Conservation (phyloP, 1,284 basidiomycete species). For the Chalciporus sp. region DNA sequence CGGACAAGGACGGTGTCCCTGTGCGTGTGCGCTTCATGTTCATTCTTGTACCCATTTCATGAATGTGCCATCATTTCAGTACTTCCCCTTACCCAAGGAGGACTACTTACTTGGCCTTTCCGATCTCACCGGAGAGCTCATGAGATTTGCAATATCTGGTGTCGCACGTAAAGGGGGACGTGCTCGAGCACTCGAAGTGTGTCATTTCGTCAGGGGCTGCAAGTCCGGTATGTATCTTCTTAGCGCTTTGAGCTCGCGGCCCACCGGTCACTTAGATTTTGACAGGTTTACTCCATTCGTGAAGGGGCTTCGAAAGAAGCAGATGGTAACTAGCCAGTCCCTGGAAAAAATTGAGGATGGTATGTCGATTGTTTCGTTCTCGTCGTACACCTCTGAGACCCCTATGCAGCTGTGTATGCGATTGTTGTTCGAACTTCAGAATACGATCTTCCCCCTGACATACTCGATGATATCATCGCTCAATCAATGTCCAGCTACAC, state of each 20-base stretch:
- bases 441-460: slow-evolving; percentile 65
- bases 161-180: slow-evolving; percentile 73
- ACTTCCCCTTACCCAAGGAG: slow-evolving; percentile 67
- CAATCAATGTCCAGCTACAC: slow-evolving; percentile 44
- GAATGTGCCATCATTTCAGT: slow-evolving; percentile 42
- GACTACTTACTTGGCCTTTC: slow-evolving; percentile 94
- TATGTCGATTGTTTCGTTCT: slow-evolving; percentile 32
- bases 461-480: slow-evolving; percentile 66
- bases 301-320: slow-evolving; percentile 83
- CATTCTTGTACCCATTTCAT: slow-evolving; percentile 5
- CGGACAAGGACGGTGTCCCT: slow-evolving; percentile 56
- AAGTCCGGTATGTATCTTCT: slow-evolving; percentile 61
- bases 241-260: not conserved
- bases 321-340: slow-evolving; percentile 81
- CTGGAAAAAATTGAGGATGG: slow-evolving; percentile 95
- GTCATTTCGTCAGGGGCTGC: slow-evolving; percentile 79
- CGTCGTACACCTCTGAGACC: slow-evolving; percentile 4
- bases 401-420: slow-evolving; percentile 62
- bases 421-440: slow-evolving; percentile 71
- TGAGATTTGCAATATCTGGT: slow-evolving; percentile 89
- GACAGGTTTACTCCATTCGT: slow-evolving; percentile 73
- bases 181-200: slow-evolving; percentile 68
- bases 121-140: slow-evolving; percentile 96
- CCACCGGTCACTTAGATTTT: slow-evolving; percentile 54
- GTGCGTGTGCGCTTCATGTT: slow-evolving; percentile 44